These are phyloP conservation scores for Yamadazyma friedrichii DNA, from an alignment of 1,139 yeast species.

Conservation along the genomic window DNA sequence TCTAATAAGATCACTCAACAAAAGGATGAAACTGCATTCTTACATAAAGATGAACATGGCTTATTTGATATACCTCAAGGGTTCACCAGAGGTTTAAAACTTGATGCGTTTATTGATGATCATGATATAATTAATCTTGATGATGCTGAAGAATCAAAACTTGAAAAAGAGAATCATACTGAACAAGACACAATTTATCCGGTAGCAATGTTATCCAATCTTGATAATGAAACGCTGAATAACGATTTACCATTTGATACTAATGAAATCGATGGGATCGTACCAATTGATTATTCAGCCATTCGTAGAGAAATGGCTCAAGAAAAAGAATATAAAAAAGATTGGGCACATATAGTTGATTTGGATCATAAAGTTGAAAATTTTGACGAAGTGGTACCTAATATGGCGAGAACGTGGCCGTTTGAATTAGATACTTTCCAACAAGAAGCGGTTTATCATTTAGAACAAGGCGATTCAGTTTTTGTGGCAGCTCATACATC, in stretches of 20 bases:
- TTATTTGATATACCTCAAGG: slow-evolving; percentile 85
- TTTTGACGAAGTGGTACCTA: slow-evolving; percentile 84
- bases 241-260: slow-evolving; percentile 27
- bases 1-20: slow-evolving; percentile 20
- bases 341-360: slow-evolving; percentile 97
- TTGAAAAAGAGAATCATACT: slow-evolving; percentile 20
- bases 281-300: slow-evolving; percentile 59
- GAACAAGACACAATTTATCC: slow-evolving; percentile 18
- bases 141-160: slow-evolving; percentile 15
- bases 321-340: slow-evolving; percentile 43
- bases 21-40: slow-evolving; percentile 33
- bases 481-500: slow-evolving; percentile 98
- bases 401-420: slow-evolving; percentile 92
- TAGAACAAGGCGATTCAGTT: slow-evolving; percentile 96
- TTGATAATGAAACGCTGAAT: not conserved
- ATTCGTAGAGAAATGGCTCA: slow-evolving; percentile 26
- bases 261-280: slow-evolving; percentile 65
- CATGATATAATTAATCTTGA: slow-evolving; percentile 16
- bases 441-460: slow-evolving; percentile 93
- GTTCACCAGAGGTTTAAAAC: slow-evolving; percentile 63
- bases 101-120: slow-evolving; percentile 13
- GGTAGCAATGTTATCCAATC: not conserved
- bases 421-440: slow-evolving; percentile 93
- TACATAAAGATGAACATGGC: slow-evolving; percentile 74
- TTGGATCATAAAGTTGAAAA: slow-evolving; percentile 79